Evolutionary conservation across 345 rosid genomes (phyloP), one percentile per base, ranked within the genome.

Genomic region (Eucalyptus erythrocorys): DNA sequence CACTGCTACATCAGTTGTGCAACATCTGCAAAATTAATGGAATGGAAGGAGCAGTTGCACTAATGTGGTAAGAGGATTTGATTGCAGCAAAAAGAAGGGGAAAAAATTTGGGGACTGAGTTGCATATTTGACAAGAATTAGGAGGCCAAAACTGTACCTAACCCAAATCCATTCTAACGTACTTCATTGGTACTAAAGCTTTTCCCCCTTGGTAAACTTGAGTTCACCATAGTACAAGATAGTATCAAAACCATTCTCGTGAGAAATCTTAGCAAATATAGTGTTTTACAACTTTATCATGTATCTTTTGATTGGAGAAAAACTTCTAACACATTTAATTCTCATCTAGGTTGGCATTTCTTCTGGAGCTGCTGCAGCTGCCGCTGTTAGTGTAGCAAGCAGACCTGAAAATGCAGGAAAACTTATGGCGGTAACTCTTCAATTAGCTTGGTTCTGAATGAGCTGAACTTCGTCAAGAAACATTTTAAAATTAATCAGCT

Each of bases 301-400:
- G 47, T 76, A 76, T 76, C 82, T 40, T 76, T 42, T 76, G 26
- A 76, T 76, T 37, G 30, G 47, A 76, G 82, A 76, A 21, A 19
- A 21, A 40, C 47, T 21, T 76, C 5, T 76, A 12, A 40, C 47
- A 40, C 27, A 76, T 48, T 68, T 89, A 66, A 47, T n/a, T 87
- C 50, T 68, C 66, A 26, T 61, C 47, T 90, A 96, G 99, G 99
- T 96, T 49, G 99, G 99, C 30, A 96, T 97, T 53, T 97, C 99
- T 71, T 96, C 99, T 61, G 99, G 99, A 92, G 99, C 99, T 2
- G 99, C 99, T 21, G 97, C 99, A 86, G 98, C 95, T n/a, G 99
- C 99, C 27, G 98, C 99, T 14, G 90, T 95, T 79, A 91, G 94
- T 90, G 92, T 97, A 68, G 99, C 96, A 19, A 95, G 91, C 92